Evolutionary conservation across 495 filamentous ascomycete genomes (phyloP).

Genomic region (Haplographium delicatum): DNA sequence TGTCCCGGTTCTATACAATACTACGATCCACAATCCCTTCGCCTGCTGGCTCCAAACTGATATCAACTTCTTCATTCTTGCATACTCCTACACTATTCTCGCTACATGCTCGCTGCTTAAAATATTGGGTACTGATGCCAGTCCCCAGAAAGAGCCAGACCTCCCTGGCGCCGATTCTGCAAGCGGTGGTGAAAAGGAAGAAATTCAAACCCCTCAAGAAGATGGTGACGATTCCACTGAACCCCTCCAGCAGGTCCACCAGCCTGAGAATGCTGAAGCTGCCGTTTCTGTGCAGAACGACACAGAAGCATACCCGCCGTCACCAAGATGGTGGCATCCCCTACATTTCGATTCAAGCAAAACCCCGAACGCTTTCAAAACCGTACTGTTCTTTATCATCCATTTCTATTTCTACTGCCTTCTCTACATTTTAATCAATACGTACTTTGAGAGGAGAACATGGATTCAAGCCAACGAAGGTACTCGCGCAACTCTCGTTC

Average conservation of each 20-base stretch:
- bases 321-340: not conserved
- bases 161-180: not conserved
- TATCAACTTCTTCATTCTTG: not conserved
- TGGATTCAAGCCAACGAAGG: conserved; percentile 6
- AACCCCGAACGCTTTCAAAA: not conserved
- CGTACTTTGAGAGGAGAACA: not conserved
- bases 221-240: not conserved
- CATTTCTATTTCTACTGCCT: not conserved
- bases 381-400: not conserved
- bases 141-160: not conserved
- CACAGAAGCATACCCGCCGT: not conserved
- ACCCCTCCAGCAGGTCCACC: not conserved
- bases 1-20: not conserved
- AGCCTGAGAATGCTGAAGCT: not conserved
- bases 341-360: not conserved
- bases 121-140: not conserved
- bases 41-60: conserved; percentile 2
- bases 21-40: not conserved
- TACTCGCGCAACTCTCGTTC: not conserved
- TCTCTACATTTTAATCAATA: not conserved
- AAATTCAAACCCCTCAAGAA: no score
- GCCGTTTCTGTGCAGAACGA: not conserved
- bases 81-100: not conserved
- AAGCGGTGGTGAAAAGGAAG: not conserved
- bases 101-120: not conserved